Percentiles rank a stretch among this genome's conserved stretches.
These are phyloP conservation scores for Cryomyces antarcticus DNA, from an alignment of 495 filamentous ascomycete genomes.

Conservation along the genomic window DNA sequence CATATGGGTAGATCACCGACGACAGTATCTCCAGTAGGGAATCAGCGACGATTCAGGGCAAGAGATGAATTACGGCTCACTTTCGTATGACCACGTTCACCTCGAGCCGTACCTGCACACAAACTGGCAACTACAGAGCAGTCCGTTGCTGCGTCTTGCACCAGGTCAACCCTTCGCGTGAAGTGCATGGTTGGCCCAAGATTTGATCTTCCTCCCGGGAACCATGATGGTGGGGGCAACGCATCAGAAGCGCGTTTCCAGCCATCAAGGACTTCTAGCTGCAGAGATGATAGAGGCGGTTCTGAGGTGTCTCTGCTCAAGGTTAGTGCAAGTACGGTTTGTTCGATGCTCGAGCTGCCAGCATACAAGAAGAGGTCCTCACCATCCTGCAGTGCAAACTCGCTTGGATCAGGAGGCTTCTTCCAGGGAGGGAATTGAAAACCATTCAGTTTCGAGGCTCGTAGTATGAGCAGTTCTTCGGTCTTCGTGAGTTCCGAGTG, in stretches of 20 bases:
- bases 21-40: slow-evolving; percentile 33
- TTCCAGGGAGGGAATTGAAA: slow-evolving; percentile 71
- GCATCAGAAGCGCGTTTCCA: slow-evolving; percentile 62
- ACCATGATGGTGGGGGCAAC: slow-evolving; percentile 17
- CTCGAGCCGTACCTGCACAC: slow-evolving; percentile 55
- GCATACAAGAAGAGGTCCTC: slow-evolving; percentile 33
- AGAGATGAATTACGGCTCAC: slow-evolving; percentile 17
- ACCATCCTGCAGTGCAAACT: slow-evolving; percentile 27
- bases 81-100: slow-evolving; percentile 36
- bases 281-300: slow-evolving; percentile 47
- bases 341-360: background rate
- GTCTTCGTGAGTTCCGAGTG: slow-evolving; percentile 41
- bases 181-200: slow-evolving; percentile 32
- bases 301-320: slow-evolving; percentile 41
- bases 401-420: slow-evolving; percentile 27
- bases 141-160: slow-evolving; percentile 85
- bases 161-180: slow-evolving; percentile 44
- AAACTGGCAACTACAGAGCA: slow-evolving; percentile 95
- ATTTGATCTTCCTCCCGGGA: slow-evolving; percentile 6
- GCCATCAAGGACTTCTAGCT: slow-evolving; percentile 48
- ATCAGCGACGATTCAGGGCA: background rate
- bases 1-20: slow-evolving; percentile 52
- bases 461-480: slow-evolving; percentile 62
- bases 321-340: background rate
- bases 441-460: slow-evolving; percentile 59